Conservation (phyloP, 2,329 filamentous ascomycete genomes). For the Phialophora chinensis region DNA sequence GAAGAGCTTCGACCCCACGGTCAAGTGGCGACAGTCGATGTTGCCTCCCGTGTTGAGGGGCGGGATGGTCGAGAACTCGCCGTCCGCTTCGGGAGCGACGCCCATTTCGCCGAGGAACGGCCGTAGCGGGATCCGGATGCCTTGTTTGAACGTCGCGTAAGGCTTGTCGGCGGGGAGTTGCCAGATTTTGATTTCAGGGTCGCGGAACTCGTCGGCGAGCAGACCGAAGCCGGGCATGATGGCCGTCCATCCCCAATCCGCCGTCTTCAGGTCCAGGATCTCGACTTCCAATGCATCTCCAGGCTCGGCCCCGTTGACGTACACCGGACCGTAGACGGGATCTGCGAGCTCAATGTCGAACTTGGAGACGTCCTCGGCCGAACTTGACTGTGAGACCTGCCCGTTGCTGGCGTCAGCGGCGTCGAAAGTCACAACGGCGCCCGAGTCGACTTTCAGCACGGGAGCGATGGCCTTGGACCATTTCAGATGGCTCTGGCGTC, state of each 20-base stretch:
- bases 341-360: constrained; percentile 42
- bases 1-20: constrained; percentile 55
- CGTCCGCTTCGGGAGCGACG: constrained; percentile 54
- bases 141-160: constrained; percentile 55
- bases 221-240: constrained; percentile 59
- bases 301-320: constrained; percentile 55
- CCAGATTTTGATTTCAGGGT: constrained; percentile 57
- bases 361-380: background rate
- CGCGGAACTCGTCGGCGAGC: constrained; percentile 55
- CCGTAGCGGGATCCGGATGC: constrained; percentile 56
- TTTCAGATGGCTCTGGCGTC: constrained; percentile 47
- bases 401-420: constrained; percentile 49
- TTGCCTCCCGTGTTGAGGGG: constrained; percentile 61
- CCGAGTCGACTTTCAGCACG: constrained; percentile 56
- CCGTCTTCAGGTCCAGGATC: constrained; percentile 54
- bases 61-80: constrained; percentile 58
- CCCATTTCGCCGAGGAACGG: constrained; percentile 62
- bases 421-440: constrained; percentile 55
- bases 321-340: constrained; percentile 60
- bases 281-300: constrained; percentile 61
- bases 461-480: constrained; percentile 57
- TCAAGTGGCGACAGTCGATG: constrained; percentile 60
- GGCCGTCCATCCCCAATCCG: constrained; percentile 60
- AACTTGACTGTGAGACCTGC: constrained; percentile 39
- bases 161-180: constrained; percentile 47